A percentile compares a stretch with the other conserved stretches of the same genome.
Evolutionary conservation across 805 yeast species (phyloP).

Genomic region (Lachancea waltii): DNA sequence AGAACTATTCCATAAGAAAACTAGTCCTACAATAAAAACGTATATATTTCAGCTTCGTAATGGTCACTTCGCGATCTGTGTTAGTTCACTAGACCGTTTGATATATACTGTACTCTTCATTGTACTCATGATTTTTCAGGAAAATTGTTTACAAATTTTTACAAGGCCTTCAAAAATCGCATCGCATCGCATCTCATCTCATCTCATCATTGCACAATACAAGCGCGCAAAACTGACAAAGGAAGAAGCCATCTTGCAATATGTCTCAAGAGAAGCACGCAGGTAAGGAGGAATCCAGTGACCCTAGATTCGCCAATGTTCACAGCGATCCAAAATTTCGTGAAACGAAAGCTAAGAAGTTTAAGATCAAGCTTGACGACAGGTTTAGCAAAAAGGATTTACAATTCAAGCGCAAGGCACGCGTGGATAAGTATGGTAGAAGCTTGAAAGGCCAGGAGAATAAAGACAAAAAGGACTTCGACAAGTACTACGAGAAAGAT

Average conservation of each 20-base stretch:
- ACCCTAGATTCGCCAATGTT: conserved; percentile 71
- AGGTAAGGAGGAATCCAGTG: conserved; percentile 41
- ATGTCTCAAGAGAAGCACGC: conserved; percentile 17
- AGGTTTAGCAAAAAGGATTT: conserved; percentile 65
- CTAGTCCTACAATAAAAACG: too few species aligned
- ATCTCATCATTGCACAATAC: conserved; percentile 10
- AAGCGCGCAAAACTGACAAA: background rate
- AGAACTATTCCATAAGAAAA: too few species aligned
- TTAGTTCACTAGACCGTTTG: too few species aligned
- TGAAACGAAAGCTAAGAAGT: conserved; percentile 58
- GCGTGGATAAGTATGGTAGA: conserved; percentile 85
- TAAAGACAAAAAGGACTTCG: conserved; percentile 46
- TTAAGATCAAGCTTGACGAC: conserved; percentile 74
- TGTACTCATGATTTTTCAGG: background rate
- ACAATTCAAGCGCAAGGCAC: conserved; percentile 53
- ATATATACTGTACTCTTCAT: too few species aligned
- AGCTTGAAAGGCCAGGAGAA: conserved; percentile 39
- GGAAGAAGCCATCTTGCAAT: background rate
- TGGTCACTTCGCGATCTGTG: too few species aligned
- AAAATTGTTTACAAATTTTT: conserved; percentile 13
- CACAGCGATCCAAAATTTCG: conserved; percentile 86
- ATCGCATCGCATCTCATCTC: conserved; percentile 19
- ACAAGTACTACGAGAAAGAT: conserved; percentile 56
- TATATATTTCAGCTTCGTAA: too few species aligned
- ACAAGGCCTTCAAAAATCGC: conserved; percentile 10